phyloP scores from a whole-genome alignment of 2,329 filamentous ascomycete species.

The Tolypocladium paradoxum region DNA sequence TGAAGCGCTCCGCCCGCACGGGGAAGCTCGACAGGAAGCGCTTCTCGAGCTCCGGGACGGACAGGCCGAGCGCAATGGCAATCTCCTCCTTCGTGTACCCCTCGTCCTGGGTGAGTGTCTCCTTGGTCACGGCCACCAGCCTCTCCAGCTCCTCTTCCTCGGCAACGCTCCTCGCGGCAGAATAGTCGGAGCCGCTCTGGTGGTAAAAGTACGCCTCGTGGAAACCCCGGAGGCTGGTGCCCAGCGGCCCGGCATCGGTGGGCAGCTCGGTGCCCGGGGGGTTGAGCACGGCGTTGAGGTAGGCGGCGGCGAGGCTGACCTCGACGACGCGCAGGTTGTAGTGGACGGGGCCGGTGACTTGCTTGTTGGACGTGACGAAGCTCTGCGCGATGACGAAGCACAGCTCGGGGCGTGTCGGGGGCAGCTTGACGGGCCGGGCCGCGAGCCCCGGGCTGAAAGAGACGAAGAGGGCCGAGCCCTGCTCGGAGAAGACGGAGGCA shows the following conservation, averaged over 20 bases:
- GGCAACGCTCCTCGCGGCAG: conserved; percentile 30
- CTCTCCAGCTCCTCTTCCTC: conserved; percentile 60
- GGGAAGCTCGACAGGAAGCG: conserved; percentile 82
- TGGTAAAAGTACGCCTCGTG: conserved; percentile 68
- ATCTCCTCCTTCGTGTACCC: conserved; percentile 88
- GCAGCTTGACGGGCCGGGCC: conserved; percentile 71
- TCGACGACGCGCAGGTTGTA: conserved; percentile 97
- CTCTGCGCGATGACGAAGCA: conserved; percentile 92
- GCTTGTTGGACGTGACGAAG: conserved; percentile 89
- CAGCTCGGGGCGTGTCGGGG: conserved; percentile 68
- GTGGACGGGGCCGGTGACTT: conserved; percentile 82
- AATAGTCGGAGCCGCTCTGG: conserved; percentile 25
- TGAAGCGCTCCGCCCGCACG: conserved; percentile 78
- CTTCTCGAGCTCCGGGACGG: conserved; percentile 59
- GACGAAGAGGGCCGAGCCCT: conserved; percentile 79
- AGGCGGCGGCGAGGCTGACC: conserved; percentile 75
- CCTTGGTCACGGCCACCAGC: conserved; percentile 57
- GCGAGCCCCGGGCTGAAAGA: conserved; percentile 73
- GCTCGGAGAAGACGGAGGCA: conserved; percentile 84
- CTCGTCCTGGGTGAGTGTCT: conserved; percentile 64
- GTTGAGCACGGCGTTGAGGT: conserved; percentile 48
- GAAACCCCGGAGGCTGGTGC: conserved; percentile 74
- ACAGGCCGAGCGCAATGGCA: conserved; percentile 56
- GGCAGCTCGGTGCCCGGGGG: conserved; percentile 52
- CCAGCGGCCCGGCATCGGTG: conserved; percentile 70